A percentile compares a stretch with the other conserved stretches of the same genome.
Evolutionary conservation across 2,329 filamentous ascomycete genomes (phyloP).

Genomic region (Trichoderma gracile): DNA sequence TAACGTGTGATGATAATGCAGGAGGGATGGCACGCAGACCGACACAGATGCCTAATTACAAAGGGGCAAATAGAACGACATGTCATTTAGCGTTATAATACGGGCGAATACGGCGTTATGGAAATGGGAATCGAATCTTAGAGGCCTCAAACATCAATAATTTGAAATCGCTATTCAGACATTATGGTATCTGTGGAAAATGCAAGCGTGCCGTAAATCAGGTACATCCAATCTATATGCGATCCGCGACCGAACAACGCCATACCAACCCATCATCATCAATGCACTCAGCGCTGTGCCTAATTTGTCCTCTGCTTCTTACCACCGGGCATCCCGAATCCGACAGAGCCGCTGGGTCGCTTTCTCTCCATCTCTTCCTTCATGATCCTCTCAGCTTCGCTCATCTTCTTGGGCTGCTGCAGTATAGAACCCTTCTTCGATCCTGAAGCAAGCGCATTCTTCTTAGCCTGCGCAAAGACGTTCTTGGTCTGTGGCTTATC

Average conservation of each 20-base stretch:
- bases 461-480: constrained; percentile 67
- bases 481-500: constrained; percentile 72
- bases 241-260: neutral
- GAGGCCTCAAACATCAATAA: constrained; percentile 6
- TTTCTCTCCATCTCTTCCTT: constrained; percentile 77
- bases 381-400: constrained; percentile 86
- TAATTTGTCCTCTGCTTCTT: constrained; percentile 53
- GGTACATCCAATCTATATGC: constrained; percentile 6
- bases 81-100: constrained; percentile 27
- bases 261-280: neutral
- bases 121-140: constrained; percentile 16
- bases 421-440: constrained; percentile 61
- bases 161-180: constrained; percentile 1
- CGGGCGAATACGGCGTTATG: constrained; percentile 40
- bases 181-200: constrained; percentile 27
- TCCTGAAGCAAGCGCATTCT: constrained; percentile 64
- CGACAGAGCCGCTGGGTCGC: constrained; percentile 52
- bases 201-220: neutral
- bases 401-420: constrained; percentile 77
- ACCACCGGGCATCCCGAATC: constrained; percentile 48
- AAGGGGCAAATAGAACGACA: neutral
- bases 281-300: neutral
- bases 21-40: constrained; percentile 58
- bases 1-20: constrained; percentile 37
- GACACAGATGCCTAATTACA: constrained; percentile 45